These are phyloP conservation scores for Coix lacrymajobi DNA, from an alignment of 176 grass and related monocot species.

Conservation along the genomic window DNA sequence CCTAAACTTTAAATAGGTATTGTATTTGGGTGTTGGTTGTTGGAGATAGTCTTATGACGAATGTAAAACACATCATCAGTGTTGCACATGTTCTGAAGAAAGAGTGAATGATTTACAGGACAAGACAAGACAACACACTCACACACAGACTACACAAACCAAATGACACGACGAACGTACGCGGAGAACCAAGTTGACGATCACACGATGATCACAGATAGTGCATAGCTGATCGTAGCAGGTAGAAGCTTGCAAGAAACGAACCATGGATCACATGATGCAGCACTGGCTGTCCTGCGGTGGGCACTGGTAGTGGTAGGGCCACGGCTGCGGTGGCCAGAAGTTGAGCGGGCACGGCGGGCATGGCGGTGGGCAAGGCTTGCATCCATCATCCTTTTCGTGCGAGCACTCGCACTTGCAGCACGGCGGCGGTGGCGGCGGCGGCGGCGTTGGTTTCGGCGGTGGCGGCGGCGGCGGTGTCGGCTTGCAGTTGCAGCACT, in stretches of 20 bases:
- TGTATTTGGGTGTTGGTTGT: too few relatives aligned
- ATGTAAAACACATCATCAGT: background rate
- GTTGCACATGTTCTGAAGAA: background rate
- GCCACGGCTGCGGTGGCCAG: background rate
- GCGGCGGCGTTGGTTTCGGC: too few relatives aligned
- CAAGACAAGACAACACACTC: background rate
- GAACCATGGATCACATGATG: slow-evolving; percentile 2
- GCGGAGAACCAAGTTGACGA: background rate
- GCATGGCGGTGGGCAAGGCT: background rate
- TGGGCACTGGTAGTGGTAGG: background rate
- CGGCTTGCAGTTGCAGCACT: background rate
- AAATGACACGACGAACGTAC: background rate
- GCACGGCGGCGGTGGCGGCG: background rate
- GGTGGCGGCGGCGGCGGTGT: too few relatives aligned
- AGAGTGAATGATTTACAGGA: background rate
- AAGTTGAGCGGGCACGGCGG: background rate
- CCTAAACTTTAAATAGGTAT: too few relatives aligned
- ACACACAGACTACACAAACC: background rate
- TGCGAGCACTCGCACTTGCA: background rate
- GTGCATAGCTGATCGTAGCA: background rate
- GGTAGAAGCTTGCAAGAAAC: background rate
- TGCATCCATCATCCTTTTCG: background rate
- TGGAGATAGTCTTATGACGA: too few relatives aligned
- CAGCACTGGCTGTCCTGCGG: background rate
- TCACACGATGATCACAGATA: background rate